Base-by-base conservation (phyloP, 495 filamentous ascomycete species). In the Penicillium canescens region DNA sequence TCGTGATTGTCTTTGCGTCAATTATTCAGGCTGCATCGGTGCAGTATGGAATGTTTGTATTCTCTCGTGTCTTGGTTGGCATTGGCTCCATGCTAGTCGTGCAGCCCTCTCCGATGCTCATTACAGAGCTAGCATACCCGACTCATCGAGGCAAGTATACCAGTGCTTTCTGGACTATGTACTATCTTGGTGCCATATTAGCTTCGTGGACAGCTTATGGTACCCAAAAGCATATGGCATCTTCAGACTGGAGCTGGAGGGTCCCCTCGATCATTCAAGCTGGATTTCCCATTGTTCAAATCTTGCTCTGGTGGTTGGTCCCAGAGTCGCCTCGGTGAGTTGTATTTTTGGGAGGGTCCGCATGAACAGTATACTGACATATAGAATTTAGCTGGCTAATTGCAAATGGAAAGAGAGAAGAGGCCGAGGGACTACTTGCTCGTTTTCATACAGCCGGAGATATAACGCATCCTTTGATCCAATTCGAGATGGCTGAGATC, bases 81-180 rank as follows among this genome's bases (percentile, higher is more conserved):
- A 44, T 72, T 28, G 69, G 69, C 10, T 58, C 50, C 35, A 56
- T 67, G 24, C 51, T 73, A 18, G 60, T 62, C n/a, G 54, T 57
- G 9, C 63, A 66, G 34, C 61, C 80, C n/a, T 80, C 84, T 6
- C 82, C 84, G 21, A 78, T 86, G 66, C 68, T 87, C 44, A 75
- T 86, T 36, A 84, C 80, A 12, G 84, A 87, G 66, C 62, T 87
- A 20, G 76, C 74, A 34, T 83, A 86, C 55, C 82, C 84, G 31
- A 82, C 85, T 57, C 83, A 86, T 57, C 82, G 84, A 63, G 81
- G 75, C 24, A 81, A 69, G 76, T 66, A 75, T 82, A 67, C 85
- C 77, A 75, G 73, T 31, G 66, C 67, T 37, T 73, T 82, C 55
- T 85, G 81, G 82, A 85, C 72, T 3, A 64, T 76, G 10, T 80